Conservation (phyloP, 2,329 filamentous ascomycete genomes). For the Ascochyta fabae region DNA sequence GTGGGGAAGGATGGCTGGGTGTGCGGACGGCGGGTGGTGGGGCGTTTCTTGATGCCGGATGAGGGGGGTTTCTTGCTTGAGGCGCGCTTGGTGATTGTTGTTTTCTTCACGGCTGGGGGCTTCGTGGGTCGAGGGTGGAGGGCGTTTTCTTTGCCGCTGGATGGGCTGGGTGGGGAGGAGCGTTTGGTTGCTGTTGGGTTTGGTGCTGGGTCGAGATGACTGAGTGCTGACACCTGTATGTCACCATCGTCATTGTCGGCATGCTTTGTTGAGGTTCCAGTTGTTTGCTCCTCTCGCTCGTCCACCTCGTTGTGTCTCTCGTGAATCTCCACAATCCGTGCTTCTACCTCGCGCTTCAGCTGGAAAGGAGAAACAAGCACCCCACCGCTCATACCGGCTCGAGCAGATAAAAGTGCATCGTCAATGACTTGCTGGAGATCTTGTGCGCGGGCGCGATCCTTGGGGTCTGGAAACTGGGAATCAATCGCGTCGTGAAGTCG, state of each 20-base stretch:
- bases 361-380: neutral
- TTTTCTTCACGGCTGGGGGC: neutral
- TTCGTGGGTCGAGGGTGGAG: neutral
- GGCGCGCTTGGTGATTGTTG: neutral
- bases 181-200: too few species aligned
- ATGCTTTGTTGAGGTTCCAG: too few species aligned
- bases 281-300: neutral
- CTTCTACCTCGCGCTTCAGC: constrained; percentile 1
- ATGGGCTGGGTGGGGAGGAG: neutral
- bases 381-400: neutral
- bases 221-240: too few species aligned
- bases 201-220: too few species aligned
- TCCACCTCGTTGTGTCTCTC: neutral
- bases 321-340: neutral
- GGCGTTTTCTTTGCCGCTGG: constrained; percentile 1
- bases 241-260: too few species aligned
- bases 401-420: constrained; percentile 1
- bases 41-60: neutral
- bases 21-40: neutral
- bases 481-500: neutral
- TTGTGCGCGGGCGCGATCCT: neutral
- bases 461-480: neutral
- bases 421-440: constrained; percentile 2
- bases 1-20: too few species aligned
- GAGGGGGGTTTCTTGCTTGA: neutral